Base-by-base conservation (phyloP, 352 stramenopile species). In the Halophytophthora batemanensis region DNA sequence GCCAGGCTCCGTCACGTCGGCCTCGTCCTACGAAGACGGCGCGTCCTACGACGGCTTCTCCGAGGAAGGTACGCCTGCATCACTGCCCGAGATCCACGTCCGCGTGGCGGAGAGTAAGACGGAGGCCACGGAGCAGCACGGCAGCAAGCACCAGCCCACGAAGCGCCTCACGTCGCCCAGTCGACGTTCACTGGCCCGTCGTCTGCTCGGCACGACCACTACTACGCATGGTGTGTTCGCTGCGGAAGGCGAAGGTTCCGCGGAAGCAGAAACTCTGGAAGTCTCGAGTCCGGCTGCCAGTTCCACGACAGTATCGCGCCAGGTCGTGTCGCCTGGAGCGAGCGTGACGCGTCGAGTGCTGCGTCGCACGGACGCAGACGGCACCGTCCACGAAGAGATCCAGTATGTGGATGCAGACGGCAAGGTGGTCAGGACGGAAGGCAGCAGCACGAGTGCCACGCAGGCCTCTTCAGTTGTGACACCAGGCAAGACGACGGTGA, bases 21-120 rank as follows among this genome's bases (percentile, higher is more conserved):
- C 60, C 13, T 73, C 64, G 29, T 70, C 64, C 4, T 74, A 70
- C 38, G 64, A 74, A 52, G 64, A 70, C 46, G 39, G 53, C 2
- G 51, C 51, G 6, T 66, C 55, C 1, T 55, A 56, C 52, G 59
- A 73, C 40, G 51, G 56, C 7, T 59, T 65, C 19, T 74, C 60
- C 0, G 64, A 69, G 37, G 50, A 29, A 19, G 52, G 61, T 0
- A 74, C 64, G 7, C 64, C 60, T 17, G 45, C 41, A 17, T 57
- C 56, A 8, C 25, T 31, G 25, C 25, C 25, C 25, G 25, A 31
- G 25, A 31, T 31, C 25, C 25, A 8, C 25, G 25, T 31, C 25
- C 25, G 25, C 25, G 25, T 31, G 25, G 25, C 25, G 25, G 25
- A 31, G 55, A 45, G 18, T 15, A 39, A 47, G 41, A 47, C 7